Base-by-base conservation (phyloP, 2,329 filamentous ascomycete genomes). In the Byssothecium circinans region DNA sequence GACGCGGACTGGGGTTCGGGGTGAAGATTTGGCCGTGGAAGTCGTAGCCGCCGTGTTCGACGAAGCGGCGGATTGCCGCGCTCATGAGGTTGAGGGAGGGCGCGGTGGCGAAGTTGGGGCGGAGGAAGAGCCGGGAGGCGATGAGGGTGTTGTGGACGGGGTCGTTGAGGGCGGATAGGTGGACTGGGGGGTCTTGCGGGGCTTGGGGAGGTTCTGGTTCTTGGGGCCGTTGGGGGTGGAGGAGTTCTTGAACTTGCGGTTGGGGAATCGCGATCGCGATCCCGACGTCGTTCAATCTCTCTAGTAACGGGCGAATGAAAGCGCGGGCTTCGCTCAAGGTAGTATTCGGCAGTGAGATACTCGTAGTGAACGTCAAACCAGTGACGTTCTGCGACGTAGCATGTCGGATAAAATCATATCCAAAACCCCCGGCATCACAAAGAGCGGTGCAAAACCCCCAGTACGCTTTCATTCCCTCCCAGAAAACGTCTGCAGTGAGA, bases 381-480 rank as follows among this genome's bases (percentile, higher is more conserved):
- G 50, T 50, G 12, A 34, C 20, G 32, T 29, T 25, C 18, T 19
- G n/a, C 5, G 20, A 35, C 2, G 42, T 46, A 2, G 41, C 49
- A 46, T 61, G 54, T 2, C 54, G 51, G 43, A 66, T 64, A 52
- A 65, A 66, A 45, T 57, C 61, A 43, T 65, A 65, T 6, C 57
- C 61, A 29, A 62, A 36, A 4, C 61, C 62, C 8, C 57, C 57
- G 15, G 54, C 58, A 17, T 64, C 57, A 27, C 51, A 54, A 17
- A 64, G 52, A 4, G 50, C 23, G 23, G 52, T 33, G 10, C 48
- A 49, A 17, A 45, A 57, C 2, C 40, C 50, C 49, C 54, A 60
- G 44, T 66, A 62, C 2, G 47, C 53, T 22, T 54, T 42, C 22
- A 66, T 49, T 6, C 63, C 63, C 4, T 45, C 44, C 62, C 62